A percentile compares a stretch with the other conserved stretches of the same genome.
Evolutionary conservation across 2,329 filamentous ascomycete genomes (phyloP).

Genomic region (Fusarium tjaetaba): DNA sequence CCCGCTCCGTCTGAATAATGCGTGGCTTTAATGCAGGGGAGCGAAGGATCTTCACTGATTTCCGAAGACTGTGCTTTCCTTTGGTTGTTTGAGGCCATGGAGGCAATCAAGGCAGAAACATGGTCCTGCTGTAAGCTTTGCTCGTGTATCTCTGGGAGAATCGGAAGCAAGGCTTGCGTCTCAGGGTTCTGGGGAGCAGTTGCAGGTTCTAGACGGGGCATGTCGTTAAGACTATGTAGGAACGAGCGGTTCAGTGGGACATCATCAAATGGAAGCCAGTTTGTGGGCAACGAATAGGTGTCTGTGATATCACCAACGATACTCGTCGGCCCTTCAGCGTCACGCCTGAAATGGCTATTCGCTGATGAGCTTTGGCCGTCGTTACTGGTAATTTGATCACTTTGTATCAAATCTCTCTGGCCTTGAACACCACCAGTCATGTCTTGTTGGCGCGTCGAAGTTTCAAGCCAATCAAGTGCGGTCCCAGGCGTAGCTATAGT

Average conservation of each 20-base stretch:
- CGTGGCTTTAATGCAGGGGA: neutral
- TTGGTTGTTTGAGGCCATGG: neutral
- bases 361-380: neutral
- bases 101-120: neutral
- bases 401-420: neutral
- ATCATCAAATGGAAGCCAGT: neutral
- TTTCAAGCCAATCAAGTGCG: neutral
- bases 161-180: neutral
- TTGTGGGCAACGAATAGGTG: neutral
- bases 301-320: neutral
- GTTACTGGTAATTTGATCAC: neutral
- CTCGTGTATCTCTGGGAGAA: neutral
- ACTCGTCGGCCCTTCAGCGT: neutral
- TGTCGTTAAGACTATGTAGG: accelerated
- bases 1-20: neutral
- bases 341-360: neutral
- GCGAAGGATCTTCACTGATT: neutral
- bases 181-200: neutral
- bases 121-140: neutral
- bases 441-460: neutral
- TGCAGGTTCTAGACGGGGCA: neutral
- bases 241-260: neutral
- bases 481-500: neutral
- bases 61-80: neutral
- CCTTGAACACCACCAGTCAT: neutral